phyloP scores from a whole-genome alignment of 2,329 filamentous ascomycete genomes.

The Pseudogymnoascus sp. region DNA sequence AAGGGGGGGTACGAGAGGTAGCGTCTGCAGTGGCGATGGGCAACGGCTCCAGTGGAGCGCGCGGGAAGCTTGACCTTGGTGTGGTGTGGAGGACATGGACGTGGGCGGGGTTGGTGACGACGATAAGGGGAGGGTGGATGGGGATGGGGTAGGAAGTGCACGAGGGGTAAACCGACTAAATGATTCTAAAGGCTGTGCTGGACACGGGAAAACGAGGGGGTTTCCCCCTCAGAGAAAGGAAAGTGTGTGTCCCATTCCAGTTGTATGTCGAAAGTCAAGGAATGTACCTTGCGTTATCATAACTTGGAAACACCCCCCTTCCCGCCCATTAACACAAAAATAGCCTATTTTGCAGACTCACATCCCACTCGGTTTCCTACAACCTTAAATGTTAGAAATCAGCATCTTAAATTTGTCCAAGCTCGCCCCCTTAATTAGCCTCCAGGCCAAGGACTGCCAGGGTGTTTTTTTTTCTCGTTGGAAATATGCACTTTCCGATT shows the following conservation, averaged over 20 bases:
- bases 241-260: not conserved
- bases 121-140: not conserved
- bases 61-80: not conserved
- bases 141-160: not conserved
- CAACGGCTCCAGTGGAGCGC: not conserved
- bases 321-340: not conserved
- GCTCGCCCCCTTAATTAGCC: not conserved
- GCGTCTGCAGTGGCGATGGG: not conserved
- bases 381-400: conserved; percentile 1
- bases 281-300: conserved; percentile 1
- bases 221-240: not conserved
- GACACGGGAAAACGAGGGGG: not conserved
- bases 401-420: not conserved
- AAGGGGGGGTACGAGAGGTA: not conserved
- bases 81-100: not conserved
- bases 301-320: not conserved
- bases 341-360: not conserved
- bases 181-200: not conserved
- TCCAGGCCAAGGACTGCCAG: not conserved
- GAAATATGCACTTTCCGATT: not conserved
- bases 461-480: not conserved
- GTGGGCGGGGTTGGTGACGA: not conserved
- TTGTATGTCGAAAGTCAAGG: not conserved
- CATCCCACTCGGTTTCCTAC: not conserved
- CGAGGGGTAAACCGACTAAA: not conserved